phyloP scores from a whole-genome alignment of 2,329 filamentous ascomycete genomes.

The Teratosphaeria nubilosa region DNA sequence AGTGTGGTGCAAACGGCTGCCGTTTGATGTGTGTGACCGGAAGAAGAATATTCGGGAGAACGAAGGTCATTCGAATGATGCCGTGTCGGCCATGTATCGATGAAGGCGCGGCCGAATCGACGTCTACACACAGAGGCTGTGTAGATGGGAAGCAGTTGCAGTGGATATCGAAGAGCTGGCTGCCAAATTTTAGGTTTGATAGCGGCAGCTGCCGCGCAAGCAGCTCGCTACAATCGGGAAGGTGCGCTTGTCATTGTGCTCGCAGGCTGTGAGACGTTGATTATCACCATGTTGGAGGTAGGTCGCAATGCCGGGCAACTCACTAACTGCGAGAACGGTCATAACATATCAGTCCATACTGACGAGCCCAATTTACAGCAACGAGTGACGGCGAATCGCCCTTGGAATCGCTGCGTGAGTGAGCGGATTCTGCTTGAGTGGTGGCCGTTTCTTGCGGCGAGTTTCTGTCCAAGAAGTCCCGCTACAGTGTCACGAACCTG shows the following conservation, averaged over 20 bases:
- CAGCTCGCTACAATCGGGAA: background rate
- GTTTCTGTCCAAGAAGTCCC: too few species aligned
- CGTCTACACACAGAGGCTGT: background rate
- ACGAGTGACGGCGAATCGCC: background rate
- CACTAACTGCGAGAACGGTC: background rate
- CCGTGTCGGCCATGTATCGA: background rate
- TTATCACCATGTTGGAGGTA: background rate
- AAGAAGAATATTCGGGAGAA: background rate
- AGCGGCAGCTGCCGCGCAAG: background rate
- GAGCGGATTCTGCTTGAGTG: too few species aligned
- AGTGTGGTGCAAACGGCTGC: background rate
- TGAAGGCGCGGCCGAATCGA: background rate
- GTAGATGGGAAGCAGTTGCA: background rate
- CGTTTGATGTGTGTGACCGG: background rate
- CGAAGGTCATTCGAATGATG: background rate
- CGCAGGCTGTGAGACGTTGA: background rate
- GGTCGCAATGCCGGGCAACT: background rate
- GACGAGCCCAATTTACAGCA: background rate
- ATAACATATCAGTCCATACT: background rate
- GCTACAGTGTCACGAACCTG: background rate
- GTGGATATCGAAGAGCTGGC: background rate
- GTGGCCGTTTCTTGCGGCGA: background rate
- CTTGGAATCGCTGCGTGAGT: background rate
- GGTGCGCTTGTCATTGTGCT: background rate
- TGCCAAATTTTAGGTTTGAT: background rate